Percentiles rank a stretch among this genome's conserved stretches.
These are phyloP conservation scores for Coemansia reversa DNA, from an alignment of 192 early-diverging fungal genomes.

Conservation along the genomic window DNA sequence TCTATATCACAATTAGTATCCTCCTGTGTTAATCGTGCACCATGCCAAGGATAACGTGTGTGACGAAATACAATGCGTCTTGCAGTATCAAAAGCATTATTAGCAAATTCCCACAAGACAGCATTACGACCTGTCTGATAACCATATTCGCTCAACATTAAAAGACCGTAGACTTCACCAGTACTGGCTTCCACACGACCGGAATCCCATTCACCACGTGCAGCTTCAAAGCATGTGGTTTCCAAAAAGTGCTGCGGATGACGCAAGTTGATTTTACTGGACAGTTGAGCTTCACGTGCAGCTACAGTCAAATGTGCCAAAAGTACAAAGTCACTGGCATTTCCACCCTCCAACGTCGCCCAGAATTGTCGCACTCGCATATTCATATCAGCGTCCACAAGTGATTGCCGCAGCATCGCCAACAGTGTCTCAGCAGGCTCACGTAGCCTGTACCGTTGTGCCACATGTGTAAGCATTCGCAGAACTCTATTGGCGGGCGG, in stretches of 20 bases:
- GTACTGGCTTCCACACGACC: conserved; percentile 20
- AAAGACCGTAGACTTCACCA: conserved; percentile 23
- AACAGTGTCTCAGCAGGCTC: conserved; percentile 8
- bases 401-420: conserved; percentile 26
- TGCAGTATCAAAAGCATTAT: conserved; percentile 16
- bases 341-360: conserved; percentile 31
- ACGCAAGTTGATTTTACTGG: background rate
- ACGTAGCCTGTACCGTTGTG: conserved; percentile 17
- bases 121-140: conserved; percentile 28
- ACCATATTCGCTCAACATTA: conserved; percentile 48
- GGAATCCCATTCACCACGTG: conserved; percentile 28
- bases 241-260: conserved; percentile 6
- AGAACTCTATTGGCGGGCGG: background rate
- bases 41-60: conserved; percentile 27
- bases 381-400: conserved; percentile 25
- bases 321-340: conserved; percentile 38
- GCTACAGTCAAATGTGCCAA: conserved; percentile 42
- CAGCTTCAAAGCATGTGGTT: conserved; percentile 22
- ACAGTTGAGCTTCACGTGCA: conserved; percentile 23
- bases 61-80: conserved; percentile 22
- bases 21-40: conserved; percentile 6
- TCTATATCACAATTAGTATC: conserved; percentile 25
- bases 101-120: conserved; percentile 30
- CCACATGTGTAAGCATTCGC: conserved; percentile 6
- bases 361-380: conserved; percentile 42